Conservation (phyloP, 129 eudicot genomes). For the Helianthus tuberosus region DNA sequence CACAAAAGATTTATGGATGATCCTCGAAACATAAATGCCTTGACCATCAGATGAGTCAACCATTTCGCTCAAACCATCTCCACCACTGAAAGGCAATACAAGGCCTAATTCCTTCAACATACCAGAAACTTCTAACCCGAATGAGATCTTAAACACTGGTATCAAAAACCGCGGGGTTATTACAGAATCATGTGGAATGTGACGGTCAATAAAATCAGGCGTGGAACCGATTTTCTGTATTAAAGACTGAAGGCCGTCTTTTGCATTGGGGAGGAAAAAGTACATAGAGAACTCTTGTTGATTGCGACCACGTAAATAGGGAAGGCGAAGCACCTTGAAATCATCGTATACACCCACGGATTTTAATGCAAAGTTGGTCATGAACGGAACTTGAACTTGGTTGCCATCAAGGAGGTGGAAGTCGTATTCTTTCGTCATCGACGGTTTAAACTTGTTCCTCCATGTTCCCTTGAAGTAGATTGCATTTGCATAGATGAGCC, state of each 20-base stretch:
- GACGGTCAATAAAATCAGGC: slow-evolving; percentile 51
- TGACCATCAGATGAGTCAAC: slow-evolving; percentile 53
- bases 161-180: slow-evolving; percentile 49
- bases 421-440: slow-evolving; percentile 51
- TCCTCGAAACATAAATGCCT: slow-evolving; percentile 53
- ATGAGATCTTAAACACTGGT: slow-evolving; percentile 67
- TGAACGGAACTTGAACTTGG: slow-evolving; percentile 60
- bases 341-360: slow-evolving; percentile 41
- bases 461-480: slow-evolving; percentile 81
- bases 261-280: slow-evolving; percentile 65
- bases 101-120: slow-evolving; percentile 57
- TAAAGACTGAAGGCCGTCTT: slow-evolving; percentile 56
- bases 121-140: slow-evolving; percentile 67
- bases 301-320: slow-evolving; percentile 66
- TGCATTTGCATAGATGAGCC: slow-evolving; percentile 75
- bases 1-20: slow-evolving; percentile 68
- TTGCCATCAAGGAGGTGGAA: slow-evolving; percentile 64
- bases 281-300: slow-evolving; percentile 65
- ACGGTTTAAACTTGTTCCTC: slow-evolving; percentile 61
- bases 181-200: slow-evolving; percentile 51
- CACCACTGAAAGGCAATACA: slow-evolving; percentile 53
- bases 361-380: slow-evolving; percentile 66
- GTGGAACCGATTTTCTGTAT: slow-evolving; percentile 44
- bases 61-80: slow-evolving; percentile 62
- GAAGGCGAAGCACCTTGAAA: slow-evolving; percentile 69